Conservation (phyloP, 208 protist species). For the Leishmania tarentolae region DNA sequence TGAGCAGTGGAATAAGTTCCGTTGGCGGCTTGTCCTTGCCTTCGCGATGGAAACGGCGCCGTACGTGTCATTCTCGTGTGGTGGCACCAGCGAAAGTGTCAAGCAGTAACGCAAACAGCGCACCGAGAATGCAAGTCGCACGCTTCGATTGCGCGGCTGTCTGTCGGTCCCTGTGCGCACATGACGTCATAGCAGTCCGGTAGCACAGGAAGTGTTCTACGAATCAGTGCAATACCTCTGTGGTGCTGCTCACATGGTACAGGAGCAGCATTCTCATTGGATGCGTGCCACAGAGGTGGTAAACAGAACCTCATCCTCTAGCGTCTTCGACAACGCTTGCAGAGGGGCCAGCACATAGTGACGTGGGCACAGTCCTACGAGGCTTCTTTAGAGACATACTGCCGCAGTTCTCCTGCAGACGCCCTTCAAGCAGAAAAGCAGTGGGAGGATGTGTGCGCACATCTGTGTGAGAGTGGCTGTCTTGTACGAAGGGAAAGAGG, state of each 20-base stretch:
- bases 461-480: background rate
- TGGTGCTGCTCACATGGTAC: constrained; percentile 90
- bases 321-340: constrained; percentile 35
- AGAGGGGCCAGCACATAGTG: constrained; percentile 44
- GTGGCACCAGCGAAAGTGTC: constrained; percentile 75
- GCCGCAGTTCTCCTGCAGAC: background rate
- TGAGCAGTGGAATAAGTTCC: constrained; percentile 50
- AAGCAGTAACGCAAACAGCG: constrained; percentile 75
- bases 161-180: constrained; percentile 60
- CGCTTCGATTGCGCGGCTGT: constrained; percentile 78
- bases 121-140: constrained; percentile 81
- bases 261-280: constrained; percentile 26
- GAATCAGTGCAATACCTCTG: constrained; percentile 69
- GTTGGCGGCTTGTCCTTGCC: constrained; percentile 30
- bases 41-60: constrained; percentile 39
- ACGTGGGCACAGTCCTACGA: constrained; percentile 37
- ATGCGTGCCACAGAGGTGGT: constrained; percentile 4
- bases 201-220: constrained; percentile 72
- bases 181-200: constrained; percentile 64
- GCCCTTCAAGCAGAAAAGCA: background rate
- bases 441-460: background rate
- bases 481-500: background rate
- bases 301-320: constrained; percentile 28
- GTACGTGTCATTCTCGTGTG: constrained; percentile 49
- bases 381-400: background rate